Conservation (phyloP, 192 early-diverging fungal genomes). For the Coemansia asiatica region DNA sequence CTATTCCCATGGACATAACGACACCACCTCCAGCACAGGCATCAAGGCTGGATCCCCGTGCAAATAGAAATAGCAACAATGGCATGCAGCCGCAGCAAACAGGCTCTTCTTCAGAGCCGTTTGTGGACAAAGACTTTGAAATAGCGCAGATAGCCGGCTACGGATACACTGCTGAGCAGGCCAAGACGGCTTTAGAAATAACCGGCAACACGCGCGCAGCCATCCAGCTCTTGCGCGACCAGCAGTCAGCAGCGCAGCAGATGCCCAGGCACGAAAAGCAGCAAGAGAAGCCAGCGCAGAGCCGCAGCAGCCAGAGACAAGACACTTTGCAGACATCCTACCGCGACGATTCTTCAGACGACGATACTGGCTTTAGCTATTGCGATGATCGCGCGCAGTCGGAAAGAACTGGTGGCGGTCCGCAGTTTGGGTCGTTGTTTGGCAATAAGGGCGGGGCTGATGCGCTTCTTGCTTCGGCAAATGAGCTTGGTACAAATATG, state of each 20-base stretch:
- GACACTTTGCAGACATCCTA: neutral
- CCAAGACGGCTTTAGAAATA: constrained; percentile 68
- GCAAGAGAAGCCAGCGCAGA: neutral
- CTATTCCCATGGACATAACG: constrained; percentile 29
- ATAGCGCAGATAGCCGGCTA: constrained; percentile 77
- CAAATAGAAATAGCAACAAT: too few species aligned
- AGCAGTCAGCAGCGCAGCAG: constrained; percentile 20
- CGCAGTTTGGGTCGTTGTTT: neutral
- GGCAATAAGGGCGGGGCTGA: constrained; percentile 25
- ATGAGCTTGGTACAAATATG: constrained; percentile 47
- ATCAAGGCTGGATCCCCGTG: neutral
- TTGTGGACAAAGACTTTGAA: constrained; percentile 48
- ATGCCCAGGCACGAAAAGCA: constrained; percentile 8
- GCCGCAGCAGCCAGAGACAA: neutral
- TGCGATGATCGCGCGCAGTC: neutral
- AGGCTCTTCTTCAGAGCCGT: constrained; percentile 6
- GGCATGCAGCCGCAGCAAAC: neutral
- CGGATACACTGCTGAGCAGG: constrained; percentile 72
- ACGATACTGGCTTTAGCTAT: neutral
- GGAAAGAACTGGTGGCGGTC: neutral
- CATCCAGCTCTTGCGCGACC: constrained; percentile 47
- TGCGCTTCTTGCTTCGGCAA: constrained; percentile 46
- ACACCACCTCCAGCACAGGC: constrained; percentile 3
- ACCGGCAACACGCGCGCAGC: constrained; percentile 64
- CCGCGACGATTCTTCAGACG: constrained; percentile 6